Percentiles rank a stretch among this genome's conserved stretches.
Conservation (phyloP, 805 yeast genomes). For the Ogataea saltuana region DNA sequence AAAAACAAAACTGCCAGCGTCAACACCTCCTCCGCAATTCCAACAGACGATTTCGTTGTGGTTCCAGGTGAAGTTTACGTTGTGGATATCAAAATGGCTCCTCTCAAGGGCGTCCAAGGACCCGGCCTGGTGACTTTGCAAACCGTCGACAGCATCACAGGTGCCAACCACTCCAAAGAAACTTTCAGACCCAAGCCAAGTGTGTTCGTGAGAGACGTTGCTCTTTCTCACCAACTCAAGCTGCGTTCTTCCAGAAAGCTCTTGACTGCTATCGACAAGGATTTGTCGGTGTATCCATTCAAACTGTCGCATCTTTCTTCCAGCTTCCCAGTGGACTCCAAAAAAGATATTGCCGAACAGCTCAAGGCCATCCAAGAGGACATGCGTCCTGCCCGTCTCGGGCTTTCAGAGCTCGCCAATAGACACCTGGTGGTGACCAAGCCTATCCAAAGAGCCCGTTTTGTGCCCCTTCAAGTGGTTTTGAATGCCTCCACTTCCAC, state of each 20-base stretch:
- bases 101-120: slow-evolving; percentile 49
- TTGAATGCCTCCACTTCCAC: slow-evolving; percentile 65
- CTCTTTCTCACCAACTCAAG: slow-evolving; percentile 76
- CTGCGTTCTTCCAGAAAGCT: slow-evolving; percentile 72
- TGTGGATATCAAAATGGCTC: slow-evolving; percentile 80
- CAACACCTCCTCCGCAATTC: slow-evolving; percentile 57
- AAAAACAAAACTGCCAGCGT: slow-evolving; percentile 39
- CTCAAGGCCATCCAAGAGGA: slow-evolving; percentile 51
- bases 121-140: slow-evolving; percentile 71
- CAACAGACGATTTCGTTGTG: slow-evolving; percentile 73
- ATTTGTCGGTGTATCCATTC: slow-evolving; percentile 87
- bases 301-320: slow-evolving; percentile 73
- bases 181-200: slow-evolving; percentile 63
- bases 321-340: slow-evolving; percentile 56
- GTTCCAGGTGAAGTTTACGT: slow-evolving; percentile 82
- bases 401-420: slow-evolving; percentile 76
- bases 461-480: slow-evolving; percentile 67
- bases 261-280: slow-evolving; percentile 67
- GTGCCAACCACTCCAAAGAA: slow-evolving; percentile 56
- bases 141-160: slow-evolving; percentile 62
- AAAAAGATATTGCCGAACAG: slow-evolving; percentile 41
- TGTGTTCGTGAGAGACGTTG: slow-evolving; percentile 80
- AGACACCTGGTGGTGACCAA: slow-evolving; percentile 74
- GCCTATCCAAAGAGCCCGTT: slow-evolving; percentile 71
- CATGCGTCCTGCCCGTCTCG: slow-evolving; percentile 64